Conservation (phyloP, 2,329 filamentous ascomycete species). For the Ophiocordyceps polyrhachis-furcata region DNA sequence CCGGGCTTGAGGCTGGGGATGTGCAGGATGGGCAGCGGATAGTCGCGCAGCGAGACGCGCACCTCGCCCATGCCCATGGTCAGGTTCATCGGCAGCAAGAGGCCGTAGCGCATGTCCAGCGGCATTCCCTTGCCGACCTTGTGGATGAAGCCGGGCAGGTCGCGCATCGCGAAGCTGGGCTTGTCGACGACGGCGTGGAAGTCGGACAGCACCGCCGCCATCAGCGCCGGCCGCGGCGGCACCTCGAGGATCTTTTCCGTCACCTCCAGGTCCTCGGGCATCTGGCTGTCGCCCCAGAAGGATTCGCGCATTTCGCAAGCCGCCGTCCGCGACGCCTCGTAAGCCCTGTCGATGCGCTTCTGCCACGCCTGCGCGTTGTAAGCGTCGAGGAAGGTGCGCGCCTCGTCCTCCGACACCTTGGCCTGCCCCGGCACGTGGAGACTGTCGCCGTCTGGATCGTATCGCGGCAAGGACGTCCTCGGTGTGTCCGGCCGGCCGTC, state of each 20-base stretch:
- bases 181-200: slow-evolving; percentile 77
- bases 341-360: slow-evolving; percentile 63
- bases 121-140: slow-evolving; percentile 95
- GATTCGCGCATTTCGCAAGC: slow-evolving; percentile 61
- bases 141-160: slow-evolving; percentile 71
- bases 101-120: slow-evolving; percentile 69
- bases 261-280: slow-evolving; percentile 67
- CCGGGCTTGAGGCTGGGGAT: slow-evolving; percentile 65
- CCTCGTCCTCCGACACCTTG: slow-evolving; percentile 58
- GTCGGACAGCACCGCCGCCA: slow-evolving; percentile 66
- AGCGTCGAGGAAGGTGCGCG: slow-evolving; percentile 52
- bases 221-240: slow-evolving; percentile 65
- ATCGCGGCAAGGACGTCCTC: slow-evolving; percentile 31
- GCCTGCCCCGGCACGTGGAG: slow-evolving; percentile 49
- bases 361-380: slow-evolving; percentile 89
- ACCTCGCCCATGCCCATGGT: slow-evolving; percentile 82
- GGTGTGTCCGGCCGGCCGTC: slow-evolving; percentile 20
- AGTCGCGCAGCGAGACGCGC: slow-evolving; percentile 73
- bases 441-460: slow-evolving; percentile 58
- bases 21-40: slow-evolving; percentile 80
- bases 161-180: slow-evolving; percentile 68
- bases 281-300: slow-evolving; percentile 67
- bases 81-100: slow-evolving; percentile 79
- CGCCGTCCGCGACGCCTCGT: slow-evolving; percentile 48
- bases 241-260: slow-evolving; percentile 73